These are phyloP conservation scores for Fusarium buxicola DNA, from an alignment of 2,329 filamentous ascomycete genomes.

Conservation along the genomic window DNA sequence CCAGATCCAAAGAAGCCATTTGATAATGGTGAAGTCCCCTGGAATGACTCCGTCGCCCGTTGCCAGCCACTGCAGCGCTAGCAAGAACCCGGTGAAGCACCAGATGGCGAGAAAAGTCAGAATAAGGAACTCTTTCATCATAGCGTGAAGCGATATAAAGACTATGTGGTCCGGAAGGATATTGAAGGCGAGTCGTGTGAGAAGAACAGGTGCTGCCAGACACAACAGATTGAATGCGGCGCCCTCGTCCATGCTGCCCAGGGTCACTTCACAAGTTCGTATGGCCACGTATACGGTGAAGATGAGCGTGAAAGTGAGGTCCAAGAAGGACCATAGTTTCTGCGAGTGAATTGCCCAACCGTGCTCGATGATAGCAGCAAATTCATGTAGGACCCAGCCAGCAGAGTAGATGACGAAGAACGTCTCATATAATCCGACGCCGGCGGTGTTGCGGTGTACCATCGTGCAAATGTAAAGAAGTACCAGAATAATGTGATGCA, in stretches of 20 bases:
- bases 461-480: slow-evolving; percentile 71
- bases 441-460: slow-evolving; percentile 60
- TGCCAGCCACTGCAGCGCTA: slow-evolving; percentile 74
- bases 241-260: slow-evolving; percentile 57
- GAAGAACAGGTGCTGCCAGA: slow-evolving; percentile 72
- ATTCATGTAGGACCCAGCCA: slow-evolving; percentile 75
- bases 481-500: slow-evolving; percentile 71
- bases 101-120: slow-evolving; percentile 72
- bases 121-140: slow-evolving; percentile 77
- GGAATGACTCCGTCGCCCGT: slow-evolving; percentile 37
- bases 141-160: slow-evolving; percentile 76
- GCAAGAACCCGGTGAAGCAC: slow-evolving; percentile 76
- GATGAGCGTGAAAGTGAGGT: slow-evolving; percentile 73
- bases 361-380: slow-evolving; percentile 73
- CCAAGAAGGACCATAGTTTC: slow-evolving; percentile 78
- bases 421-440: slow-evolving; percentile 63
- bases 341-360: slow-evolving; percentile 75
- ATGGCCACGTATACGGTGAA: slow-evolving; percentile 69
- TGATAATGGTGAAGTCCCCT: slow-evolving; percentile 66
- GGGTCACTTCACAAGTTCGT: slow-evolving; percentile 64
- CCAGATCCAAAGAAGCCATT: slow-evolving; percentile 84
- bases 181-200: slow-evolving; percentile 77
- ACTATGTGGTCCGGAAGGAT: slow-evolving; percentile 79
- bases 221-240: slow-evolving; percentile 71
- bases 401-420: slow-evolving; percentile 71